A percentile compares a stretch with the other conserved stretches of the same genome.
These are phyloP conservation scores for Fistulinella cinereoalba DNA, from an alignment of 1,284 basidiomycete species.

Conservation along the genomic window DNA sequence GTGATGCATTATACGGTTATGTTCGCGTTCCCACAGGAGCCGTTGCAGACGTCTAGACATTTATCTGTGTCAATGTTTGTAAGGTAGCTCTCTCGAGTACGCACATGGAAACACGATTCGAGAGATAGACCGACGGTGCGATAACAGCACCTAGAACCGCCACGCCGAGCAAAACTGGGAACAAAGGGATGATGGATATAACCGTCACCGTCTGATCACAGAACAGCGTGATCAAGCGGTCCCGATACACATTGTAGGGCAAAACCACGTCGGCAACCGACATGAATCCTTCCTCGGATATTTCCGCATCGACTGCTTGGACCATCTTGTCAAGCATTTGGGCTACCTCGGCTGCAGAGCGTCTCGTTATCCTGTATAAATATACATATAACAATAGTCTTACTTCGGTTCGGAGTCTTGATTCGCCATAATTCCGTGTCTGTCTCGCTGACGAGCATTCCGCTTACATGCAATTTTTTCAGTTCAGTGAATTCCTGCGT, in stretches of 20 bases:
- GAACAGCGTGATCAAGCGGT: not conserved
- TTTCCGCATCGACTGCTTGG: constrained; percentile 20
- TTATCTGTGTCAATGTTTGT: no score
- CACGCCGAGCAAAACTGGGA: not conserved
- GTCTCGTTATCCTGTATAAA: no score
- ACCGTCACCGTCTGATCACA: not conserved
- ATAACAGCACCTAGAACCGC: not conserved
- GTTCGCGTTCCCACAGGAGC: no score
- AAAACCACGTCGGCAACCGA: not conserved
- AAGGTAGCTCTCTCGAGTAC: not conserved
- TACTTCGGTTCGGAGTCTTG: constrained; percentile 9
- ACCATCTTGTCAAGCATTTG: constrained; percentile 27
- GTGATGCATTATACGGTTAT: no score
- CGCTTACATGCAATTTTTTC: constrained; percentile 9
- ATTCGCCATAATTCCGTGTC: constrained; percentile 7
- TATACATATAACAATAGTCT: no score
- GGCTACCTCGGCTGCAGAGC: constrained; percentile 16
- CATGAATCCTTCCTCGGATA: constrained; percentile 21
- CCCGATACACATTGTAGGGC: not conserved
- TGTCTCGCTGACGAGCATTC: constrained; percentile 3
- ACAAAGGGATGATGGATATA: not conserved
- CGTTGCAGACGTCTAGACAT: no score
- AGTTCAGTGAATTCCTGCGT: constrained; percentile 2
- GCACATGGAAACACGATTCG: not conserved
- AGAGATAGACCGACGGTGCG: not conserved